Conservation (phyloP, 2,329 filamentous ascomycete genomes). For the Fusarium incarnatum region DNA sequence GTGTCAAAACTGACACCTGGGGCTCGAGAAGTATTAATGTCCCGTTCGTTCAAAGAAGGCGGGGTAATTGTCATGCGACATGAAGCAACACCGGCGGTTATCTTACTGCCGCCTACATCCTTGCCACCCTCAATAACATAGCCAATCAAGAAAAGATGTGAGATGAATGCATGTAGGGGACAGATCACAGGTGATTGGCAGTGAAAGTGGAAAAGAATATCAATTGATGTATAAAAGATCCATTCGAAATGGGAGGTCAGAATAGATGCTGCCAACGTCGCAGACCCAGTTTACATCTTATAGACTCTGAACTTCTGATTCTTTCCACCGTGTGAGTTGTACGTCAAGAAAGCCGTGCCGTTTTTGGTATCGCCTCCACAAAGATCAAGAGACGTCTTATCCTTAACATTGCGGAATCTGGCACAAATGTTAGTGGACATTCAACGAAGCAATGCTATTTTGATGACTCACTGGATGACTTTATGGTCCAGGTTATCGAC, state of each 20-base stretch:
- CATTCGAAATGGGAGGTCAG: no score
- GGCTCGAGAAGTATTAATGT: no score
- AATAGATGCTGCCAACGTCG: no score
- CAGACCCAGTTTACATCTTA: no score
- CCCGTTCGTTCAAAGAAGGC: background rate
- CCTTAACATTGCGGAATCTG: background rate
- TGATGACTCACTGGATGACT: background rate
- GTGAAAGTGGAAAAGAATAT: no score
- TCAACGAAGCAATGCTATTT: background rate
- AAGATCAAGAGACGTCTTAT: background rate
- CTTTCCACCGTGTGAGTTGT: fast-evolving
- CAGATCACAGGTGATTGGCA: no score
- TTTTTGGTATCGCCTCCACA: background rate
- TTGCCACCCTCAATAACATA: background rate
- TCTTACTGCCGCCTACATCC: background rate
- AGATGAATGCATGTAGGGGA: no score
- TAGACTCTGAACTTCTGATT: background rate
- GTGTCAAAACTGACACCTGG: background rate
- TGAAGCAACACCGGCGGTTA: background rate
- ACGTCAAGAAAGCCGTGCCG: background rate
- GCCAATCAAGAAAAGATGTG: no score
- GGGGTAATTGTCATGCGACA: background rate
- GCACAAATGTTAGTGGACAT: background rate
- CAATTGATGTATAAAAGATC: no score
- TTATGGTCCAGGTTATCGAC: background rate